A percentile compares a stretch with the other conserved stretches of the same genome.
Evolutionary conservation across 2,329 filamentous ascomycete genomes (phyloP).

Genomic region (Penicillium sp.): DNA sequence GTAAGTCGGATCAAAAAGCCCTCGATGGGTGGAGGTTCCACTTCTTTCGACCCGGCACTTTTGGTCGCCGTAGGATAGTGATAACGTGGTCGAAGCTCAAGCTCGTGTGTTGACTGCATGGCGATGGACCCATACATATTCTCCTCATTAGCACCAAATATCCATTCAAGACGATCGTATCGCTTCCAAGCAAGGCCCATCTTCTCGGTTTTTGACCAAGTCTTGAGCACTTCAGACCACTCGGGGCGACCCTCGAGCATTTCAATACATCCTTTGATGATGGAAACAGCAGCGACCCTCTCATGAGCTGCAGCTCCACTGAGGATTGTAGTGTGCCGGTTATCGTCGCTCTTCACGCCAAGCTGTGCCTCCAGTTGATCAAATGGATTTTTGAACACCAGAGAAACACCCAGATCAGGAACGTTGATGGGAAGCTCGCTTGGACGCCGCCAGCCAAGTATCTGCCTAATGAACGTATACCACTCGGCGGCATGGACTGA

Average conservation of each 20-base stretch:
- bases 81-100: constrained; percentile 66
- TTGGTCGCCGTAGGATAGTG: constrained; percentile 63
- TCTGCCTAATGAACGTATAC: constrained; percentile 67
- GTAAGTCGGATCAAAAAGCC: constrained; percentile 69
- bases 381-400: constrained; percentile 65
- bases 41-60: constrained; percentile 45
- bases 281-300: constrained; percentile 58
- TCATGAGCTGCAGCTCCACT: constrained; percentile 50
- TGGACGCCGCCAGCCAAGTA: constrained; percentile 62
- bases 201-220: constrained; percentile 62
- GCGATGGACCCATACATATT: constrained; percentile 71
- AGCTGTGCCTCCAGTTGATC: constrained; percentile 52
- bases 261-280: constrained; percentile 62
- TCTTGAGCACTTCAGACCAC: constrained; percentile 62
- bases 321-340: constrained; percentile 49
- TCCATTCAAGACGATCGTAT: constrained; percentile 70
- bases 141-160: constrained; percentile 66
- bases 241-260: constrained; percentile 61
- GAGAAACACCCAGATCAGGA: constrained; percentile 63
- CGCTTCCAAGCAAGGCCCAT: constrained; percentile 71
- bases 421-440: constrained; percentile 63
- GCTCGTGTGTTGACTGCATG: constrained; percentile 67
- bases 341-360: constrained; percentile 44
- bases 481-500: constrained; percentile 67
- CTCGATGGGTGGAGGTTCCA: constrained; percentile 66